Evolutionary conservation across 108 stramenopile species (phyloP).

Genomic region (Cyclotella baltica): DNA sequence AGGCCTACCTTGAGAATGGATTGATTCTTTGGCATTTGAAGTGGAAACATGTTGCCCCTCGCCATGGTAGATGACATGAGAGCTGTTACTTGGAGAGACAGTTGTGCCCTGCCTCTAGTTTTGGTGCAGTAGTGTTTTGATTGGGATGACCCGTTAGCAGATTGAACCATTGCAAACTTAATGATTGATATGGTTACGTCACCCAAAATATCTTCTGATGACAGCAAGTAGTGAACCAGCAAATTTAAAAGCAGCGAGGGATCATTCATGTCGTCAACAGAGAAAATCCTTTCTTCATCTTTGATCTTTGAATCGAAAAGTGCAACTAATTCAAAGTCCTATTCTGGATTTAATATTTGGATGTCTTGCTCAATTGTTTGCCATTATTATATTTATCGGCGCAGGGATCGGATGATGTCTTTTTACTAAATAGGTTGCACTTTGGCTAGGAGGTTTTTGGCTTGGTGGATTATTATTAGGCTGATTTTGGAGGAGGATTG

Average conservation of each 20-base stretch:
- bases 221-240: constrained; percentile 39
- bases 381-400: constrained; percentile 25
- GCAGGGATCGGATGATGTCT: constrained; percentile 54
- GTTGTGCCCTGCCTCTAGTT: constrained; percentile 31
- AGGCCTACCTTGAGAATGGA: constrained; percentile 44
- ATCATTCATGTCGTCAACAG: neutral
- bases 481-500: too few species aligned
- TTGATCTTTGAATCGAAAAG: constrained; percentile 9
- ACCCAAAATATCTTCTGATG: constrained; percentile 47
- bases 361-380: constrained; percentile 31
- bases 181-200: constrained; percentile 28
- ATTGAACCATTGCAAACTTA: constrained; percentile 21
- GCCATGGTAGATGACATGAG: constrained; percentile 22
- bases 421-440: constrained; percentile 50
- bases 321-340: constrained; percentile 34
- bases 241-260: constrained; percentile 27
- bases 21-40: constrained; percentile 31
- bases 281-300: constrained; percentile 11
- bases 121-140: constrained; percentile 31
- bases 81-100: constrained; percentile 16
- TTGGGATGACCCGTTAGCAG: constrained; percentile 27
- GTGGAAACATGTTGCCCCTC: constrained; percentile 24
- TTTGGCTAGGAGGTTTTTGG: constrained; percentile 45
- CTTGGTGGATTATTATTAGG: constrained; percentile 29
- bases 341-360: constrained; percentile 46